Evolutionary conservation across 2,329 filamentous ascomycete species (phyloP).

Genomic region (Aspergillus sp.): DNA sequence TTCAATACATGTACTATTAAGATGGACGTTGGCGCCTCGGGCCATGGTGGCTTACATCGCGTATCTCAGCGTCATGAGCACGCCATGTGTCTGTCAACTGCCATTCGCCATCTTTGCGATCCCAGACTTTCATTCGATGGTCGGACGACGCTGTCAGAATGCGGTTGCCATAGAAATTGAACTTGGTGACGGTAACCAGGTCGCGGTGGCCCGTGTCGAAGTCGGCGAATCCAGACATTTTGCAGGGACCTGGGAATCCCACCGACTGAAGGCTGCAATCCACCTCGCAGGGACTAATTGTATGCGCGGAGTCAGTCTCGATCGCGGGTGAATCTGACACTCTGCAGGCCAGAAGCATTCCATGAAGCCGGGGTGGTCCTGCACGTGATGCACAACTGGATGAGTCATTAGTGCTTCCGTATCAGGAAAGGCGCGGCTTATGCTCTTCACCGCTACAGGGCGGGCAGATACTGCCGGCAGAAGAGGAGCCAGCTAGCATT

Average conservation of each 20-base stretch:
- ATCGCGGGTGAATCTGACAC: no score
- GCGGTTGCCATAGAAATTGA: conserved; percentile 86
- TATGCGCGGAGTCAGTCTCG: no score
- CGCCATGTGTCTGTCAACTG: conserved; percentile 76
- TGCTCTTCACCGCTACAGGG: not conserved
- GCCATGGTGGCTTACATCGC: conserved; percentile 54
- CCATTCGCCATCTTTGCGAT: conserved; percentile 67
- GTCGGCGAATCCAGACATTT: conserved; percentile 28
- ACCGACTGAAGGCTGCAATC: not conserved
- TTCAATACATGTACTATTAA: conserved; percentile 2
- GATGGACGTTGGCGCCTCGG: not conserved
- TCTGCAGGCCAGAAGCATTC: conserved; percentile 11
- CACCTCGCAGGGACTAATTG: not conserved
- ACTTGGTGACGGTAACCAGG: conserved; percentile 73
- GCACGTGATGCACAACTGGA: conserved; percentile 4
- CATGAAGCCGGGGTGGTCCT: conserved; percentile 15
- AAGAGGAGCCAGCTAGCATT: not conserved
- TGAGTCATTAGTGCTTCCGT: not conserved
- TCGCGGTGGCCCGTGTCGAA: conserved; percentile 44
- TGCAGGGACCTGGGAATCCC: conserved; percentile 13
- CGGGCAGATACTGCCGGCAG: not conserved
- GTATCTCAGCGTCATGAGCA: conserved; percentile 80
- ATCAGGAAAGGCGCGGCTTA: not conserved
- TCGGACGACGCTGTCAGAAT: conserved; percentile 87
- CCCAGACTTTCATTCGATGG: conserved; percentile 86